Base-by-base conservation (phyloP, 2,329 filamentous ascomycete genomes). In the Fusarium proliferatum region DNA sequence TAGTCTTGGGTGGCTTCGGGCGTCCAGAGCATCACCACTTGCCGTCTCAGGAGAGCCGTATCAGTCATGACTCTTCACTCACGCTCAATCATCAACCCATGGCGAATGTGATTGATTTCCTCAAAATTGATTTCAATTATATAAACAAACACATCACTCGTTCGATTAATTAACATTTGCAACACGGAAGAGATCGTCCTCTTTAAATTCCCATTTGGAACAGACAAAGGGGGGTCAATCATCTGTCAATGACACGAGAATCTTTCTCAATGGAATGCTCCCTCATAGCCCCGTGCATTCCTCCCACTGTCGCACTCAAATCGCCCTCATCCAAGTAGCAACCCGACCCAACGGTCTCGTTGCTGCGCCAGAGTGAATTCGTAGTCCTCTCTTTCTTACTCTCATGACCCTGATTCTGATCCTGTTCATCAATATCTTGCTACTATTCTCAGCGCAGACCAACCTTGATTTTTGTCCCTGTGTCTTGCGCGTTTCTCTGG, bases 271-370 rank as follows among this genome's bases (percentile, higher is more conserved):
- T 79, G 78, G 78, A 79, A 79, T 79, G 78, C 77, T 76, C 69
- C 59, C 68, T 72, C 75, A 76, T 74, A 72, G 76, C 67, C 75
- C 70, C 72, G 66, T 69, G 64, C 78, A 79, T 79, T 79, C 78
- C 78, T 77, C 71, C 63, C 74, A 43, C 56, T 52, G 64, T 67
- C 61, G 62, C 70, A 68, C 69, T 48, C 71, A 67, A 61, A 74
- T 63, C 59, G 59, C 64, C 64, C 59, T 70, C 66, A 17, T 41
- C 62, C 64, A 67, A 67, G 64, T 67, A 66, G 60, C 61, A 67
- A 66, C 64, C 36, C 51, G 46, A 28, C 43, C 39, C 43, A 76
- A 76, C 74, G 71, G 70, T 61, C 65, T 67, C 67, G 74, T 76
- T 76, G 74, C 74, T 76, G 61, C 61, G 74, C 63, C 71, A 70